Evolutionary conservation across 164 flowering plant species (phyloP), one percentile per base, ranked within the genome.

Genomic region (Piper longum): DNA sequence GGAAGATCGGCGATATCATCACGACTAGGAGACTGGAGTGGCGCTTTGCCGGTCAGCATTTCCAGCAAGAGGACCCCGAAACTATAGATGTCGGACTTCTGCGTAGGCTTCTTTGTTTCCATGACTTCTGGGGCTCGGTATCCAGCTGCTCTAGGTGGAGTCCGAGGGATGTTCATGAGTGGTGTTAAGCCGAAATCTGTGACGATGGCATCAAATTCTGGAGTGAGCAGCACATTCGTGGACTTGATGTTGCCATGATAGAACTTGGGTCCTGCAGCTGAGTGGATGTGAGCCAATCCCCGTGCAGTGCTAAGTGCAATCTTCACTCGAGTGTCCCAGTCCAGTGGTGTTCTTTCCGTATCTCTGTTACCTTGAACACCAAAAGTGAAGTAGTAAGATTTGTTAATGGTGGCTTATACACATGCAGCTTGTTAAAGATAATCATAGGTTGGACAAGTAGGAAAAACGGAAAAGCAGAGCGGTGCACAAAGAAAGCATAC

Each of bases 1-100:
- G 97, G 95, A n/a, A 90, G 83, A 74, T 90, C 97, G 1, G 81
- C 81, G 1, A 92, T 85, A 63, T 85, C 97, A 66, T 90, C 95
- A 16, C 79, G 80, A 62, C 86, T 60, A 11, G 84, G 79, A 59
- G 89, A 76, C 59, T 86, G 85, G 9, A 84, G 77, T 3, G 97
- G 95, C 7, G 97, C 83, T 65, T 87, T 90, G 8, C 97, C 95
- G 1, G 95, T 90, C 4, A 90, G 75, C 65, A 90, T 81, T 78
- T 90, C 97, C 67, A 90, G 74, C 13, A 90, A 75, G 68, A 90
- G 70, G n/a, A 90, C 89, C 0, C 97, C 97, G 56, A 87, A 87
- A 80, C 95, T 87, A 67, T 90, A 89, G 11, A 89, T 86, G 69
- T 89, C 97, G 19, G 95, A 89, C 70, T 85, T 84, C 59, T 89